phyloP scores from a whole-genome alignment of 345 rosid species.

The Raphanus raphanistrum region DNA sequence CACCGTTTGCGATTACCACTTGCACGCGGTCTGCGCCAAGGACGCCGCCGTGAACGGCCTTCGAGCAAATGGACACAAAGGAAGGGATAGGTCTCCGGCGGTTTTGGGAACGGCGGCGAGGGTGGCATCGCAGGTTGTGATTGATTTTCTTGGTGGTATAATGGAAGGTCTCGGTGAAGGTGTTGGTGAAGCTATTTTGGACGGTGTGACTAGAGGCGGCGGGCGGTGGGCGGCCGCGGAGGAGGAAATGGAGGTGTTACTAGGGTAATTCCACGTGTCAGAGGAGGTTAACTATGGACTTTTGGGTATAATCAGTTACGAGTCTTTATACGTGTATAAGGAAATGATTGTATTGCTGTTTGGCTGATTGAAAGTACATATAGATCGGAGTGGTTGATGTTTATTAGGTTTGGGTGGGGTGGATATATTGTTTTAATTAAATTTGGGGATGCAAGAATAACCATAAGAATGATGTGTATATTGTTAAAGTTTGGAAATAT shows the following conservation, averaged over 20 bases:
- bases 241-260: slow-evolving; percentile 21
- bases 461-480: slow-evolving; percentile 13
- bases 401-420: background rate
- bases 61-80: slow-evolving; percentile 51
- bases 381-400: slow-evolving; percentile 1
- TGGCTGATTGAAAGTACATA: slow-evolving; percentile 20
- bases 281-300: slow-evolving; percentile 25
- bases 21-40: slow-evolving; percentile 86
- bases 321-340: slow-evolving; percentile 11
- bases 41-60: slow-evolving; percentile 66
- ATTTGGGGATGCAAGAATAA: background rate
- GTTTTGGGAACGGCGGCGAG: slow-evolving; percentile 57
- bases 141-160: slow-evolving; percentile 64
- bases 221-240: slow-evolving; percentile 26
- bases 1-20: slow-evolving; percentile 65
- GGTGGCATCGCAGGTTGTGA: slow-evolving; percentile 65
- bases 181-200: slow-evolving; percentile 62
- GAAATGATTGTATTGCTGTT: slow-evolving; percentile 4
- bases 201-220: slow-evolving; percentile 48
- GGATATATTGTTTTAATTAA: slow-evolving; percentile 15
- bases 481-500: slow-evolving; percentile 15
- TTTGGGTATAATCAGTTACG: slow-evolving; percentile 9
- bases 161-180: slow-evolving; percentile 85
- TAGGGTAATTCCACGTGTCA: slow-evolving; percentile 31
- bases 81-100: slow-evolving; percentile 48